Evolutionary conservation across 1,284 basidiomycete genomes (phyloP).

Genomic region (Rhodotorula sp.): DNA sequence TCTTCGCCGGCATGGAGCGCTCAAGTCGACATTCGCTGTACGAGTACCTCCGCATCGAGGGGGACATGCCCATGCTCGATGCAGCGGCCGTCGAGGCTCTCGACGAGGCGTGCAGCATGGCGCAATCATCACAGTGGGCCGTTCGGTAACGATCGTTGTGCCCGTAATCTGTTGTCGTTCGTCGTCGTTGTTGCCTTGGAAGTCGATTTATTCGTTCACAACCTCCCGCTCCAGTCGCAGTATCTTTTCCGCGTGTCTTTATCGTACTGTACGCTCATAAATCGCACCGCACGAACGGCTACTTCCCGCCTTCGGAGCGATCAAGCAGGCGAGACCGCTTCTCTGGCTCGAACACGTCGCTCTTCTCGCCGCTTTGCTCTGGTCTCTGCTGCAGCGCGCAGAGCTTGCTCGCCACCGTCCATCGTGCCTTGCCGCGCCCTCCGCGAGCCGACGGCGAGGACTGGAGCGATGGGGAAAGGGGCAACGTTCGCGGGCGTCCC

Average conservation of each 20-base stretch:
- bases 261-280: too few species aligned
- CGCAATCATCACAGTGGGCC: background rate
- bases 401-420: too few species aligned
- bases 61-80: slow-evolving; percentile 2
- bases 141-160: background rate
- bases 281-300: too few species aligned
- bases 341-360: too few species aligned
- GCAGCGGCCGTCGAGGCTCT: background rate
- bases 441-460: background rate
- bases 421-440: too few species aligned
- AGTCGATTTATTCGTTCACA: background rate
- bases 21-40: background rate
- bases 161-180: background rate
- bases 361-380: too few species aligned
- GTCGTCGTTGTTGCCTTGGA: background rate
- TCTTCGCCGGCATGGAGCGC: background rate
- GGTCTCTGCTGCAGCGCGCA: too few species aligned
- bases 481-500: slow-evolving; percentile 26
- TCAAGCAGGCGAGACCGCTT: too few species aligned
- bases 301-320: too few species aligned
- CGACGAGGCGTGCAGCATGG: background rate
- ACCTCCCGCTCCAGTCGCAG: background rate
- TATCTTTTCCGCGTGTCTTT: background rate
- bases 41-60: background rate
- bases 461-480: background rate